phyloP scores from a whole-genome alignment of 352 stramenopile genomes.

The Pythium biforme region DNA sequence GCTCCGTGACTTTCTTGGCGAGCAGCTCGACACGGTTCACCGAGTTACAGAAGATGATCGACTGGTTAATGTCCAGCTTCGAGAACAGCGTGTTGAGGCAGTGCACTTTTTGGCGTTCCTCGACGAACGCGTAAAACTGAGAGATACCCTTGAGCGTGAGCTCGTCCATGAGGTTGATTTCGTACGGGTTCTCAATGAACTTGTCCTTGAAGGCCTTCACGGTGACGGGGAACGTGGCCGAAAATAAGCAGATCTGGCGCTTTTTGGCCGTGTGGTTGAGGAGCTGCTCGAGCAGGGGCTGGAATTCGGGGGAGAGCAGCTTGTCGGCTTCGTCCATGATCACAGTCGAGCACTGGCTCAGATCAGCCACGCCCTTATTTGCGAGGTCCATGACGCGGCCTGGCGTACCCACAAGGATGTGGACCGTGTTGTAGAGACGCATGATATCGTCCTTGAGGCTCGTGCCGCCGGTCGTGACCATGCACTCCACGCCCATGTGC shows the following conservation, averaged over 20 bases:
- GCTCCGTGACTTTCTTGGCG: conserved; percentile 99
- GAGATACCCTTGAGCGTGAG: conserved; percentile 98
- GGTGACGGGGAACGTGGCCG: conserved; percentile 99
- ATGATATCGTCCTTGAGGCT: conserved; percentile 99
- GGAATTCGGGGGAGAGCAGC: conserved; percentile 98
- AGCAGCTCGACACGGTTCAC: conserved; percentile 99
- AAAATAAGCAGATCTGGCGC: conserved; percentile 99
- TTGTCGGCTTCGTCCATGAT: conserved; percentile 99
- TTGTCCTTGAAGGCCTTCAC: conserved; percentile 99
- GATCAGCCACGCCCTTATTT: conserved; percentile 97
- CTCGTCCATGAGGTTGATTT: conserved; percentile 99
- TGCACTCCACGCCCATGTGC: conserved; percentile 95
- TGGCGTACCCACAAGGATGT: conserved; percentile 98
- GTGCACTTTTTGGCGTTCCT: conserved; percentile 99
- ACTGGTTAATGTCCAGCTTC: conserved; percentile 99
- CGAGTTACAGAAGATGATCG: conserved; percentile 99
- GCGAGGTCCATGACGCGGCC: conserved; percentile 98
- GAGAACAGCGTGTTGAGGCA: conserved; percentile 99
- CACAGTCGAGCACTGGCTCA: conserved; percentile 96
- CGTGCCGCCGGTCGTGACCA: conserved; percentile 98
- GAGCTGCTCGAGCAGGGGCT: conserved; percentile 97
- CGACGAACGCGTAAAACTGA: conserved; percentile 99
- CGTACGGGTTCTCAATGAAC: conserved; percentile 97
- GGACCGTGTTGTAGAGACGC: conserved; percentile 98
- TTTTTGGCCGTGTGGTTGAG: conserved; percentile 92